Percentiles rank a stretch among this genome's conserved stretches.
phyloP scores from a whole-genome alignment of 2,329 filamentous ascomycete genomes.

The Penicillium frequentans region DNA sequence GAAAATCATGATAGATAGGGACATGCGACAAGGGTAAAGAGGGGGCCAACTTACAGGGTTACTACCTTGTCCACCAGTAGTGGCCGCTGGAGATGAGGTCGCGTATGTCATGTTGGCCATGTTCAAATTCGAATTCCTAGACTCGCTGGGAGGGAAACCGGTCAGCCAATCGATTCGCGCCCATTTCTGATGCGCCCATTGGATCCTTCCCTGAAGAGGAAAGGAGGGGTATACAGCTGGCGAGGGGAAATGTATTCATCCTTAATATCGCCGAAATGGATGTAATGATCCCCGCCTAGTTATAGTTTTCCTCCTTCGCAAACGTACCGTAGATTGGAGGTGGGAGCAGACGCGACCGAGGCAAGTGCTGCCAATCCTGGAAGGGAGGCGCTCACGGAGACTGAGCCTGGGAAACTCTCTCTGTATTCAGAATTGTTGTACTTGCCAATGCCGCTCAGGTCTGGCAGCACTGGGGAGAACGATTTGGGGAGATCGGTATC shows the following conservation, averaged over 20 bases:
- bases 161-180: constrained; percentile 24
- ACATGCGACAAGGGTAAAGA: not conserved
- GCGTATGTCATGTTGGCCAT: constrained; percentile 63
- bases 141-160: constrained; percentile 28
- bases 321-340: constrained; percentile 54
- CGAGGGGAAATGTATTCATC: not conserved
- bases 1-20: constrained; percentile 18
- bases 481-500: constrained; percentile 50
- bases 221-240: constrained; percentile 10
- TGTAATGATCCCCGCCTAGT: not conserved
- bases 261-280: not conserved
- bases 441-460: constrained; percentile 32
- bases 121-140: constrained; percentile 50
- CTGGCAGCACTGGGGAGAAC: constrained; percentile 39
- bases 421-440: constrained; percentile 25
- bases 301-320: not conserved
- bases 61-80: constrained; percentile 61
- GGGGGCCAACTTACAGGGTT: constrained; percentile 41
- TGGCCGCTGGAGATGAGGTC: constrained; percentile 65
- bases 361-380: constrained; percentile 62
- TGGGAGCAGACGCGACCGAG: constrained; percentile 55
- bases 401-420: constrained; percentile 27
- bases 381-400: constrained; percentile 45
- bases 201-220: constrained; percentile 2
- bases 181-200: constrained; percentile 14